These are phyloP conservation scores for Fusarium abutilonis DNA, from an alignment of 2,329 filamentous ascomycete species.

Conservation along the genomic window DNA sequence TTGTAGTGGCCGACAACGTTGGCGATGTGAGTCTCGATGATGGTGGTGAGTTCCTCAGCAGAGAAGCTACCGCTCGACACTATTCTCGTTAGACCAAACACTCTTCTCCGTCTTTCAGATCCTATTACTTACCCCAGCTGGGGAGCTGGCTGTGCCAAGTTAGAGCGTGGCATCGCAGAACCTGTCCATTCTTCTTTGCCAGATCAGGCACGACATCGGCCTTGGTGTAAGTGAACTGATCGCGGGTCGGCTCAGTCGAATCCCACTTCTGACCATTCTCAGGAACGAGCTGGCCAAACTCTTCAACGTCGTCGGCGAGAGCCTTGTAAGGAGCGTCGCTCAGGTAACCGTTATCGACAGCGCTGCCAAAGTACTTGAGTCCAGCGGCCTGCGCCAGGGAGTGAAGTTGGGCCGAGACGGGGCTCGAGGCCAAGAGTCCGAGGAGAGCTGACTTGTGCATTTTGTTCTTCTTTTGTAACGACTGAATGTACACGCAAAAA, in stretches of 20 bases:
- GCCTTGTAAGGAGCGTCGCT: conserved; percentile 64
- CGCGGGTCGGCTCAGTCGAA: conserved; percentile 65
- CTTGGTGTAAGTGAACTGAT: conserved; percentile 65
- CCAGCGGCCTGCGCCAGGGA: conserved; percentile 65
- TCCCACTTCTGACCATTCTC: conserved; percentile 74
- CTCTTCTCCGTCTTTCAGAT: neutral
- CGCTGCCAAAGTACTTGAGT: conserved; percentile 71
- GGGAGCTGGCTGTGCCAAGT: conserved; percentile 57
- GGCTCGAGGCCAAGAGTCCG: conserved; percentile 41
- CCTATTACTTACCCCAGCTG: conserved; percentile 37
- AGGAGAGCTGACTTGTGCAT: conserved; percentile 42
- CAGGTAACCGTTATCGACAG: conserved; percentile 67
- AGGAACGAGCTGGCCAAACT: conserved; percentile 73
- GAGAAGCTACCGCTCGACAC: conserved; percentile 60
- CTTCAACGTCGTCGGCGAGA: conserved; percentile 63
- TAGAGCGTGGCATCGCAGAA: conserved; percentile 71
- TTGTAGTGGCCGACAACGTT: conserved; percentile 67
- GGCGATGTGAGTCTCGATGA: conserved; percentile 65
- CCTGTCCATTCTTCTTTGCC: conserved; percentile 58
- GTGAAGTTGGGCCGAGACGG: conserved; percentile 55
- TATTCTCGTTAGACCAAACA: conserved; percentile 5
- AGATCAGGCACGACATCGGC: conserved; percentile 64
- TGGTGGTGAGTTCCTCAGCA: conserved; percentile 63
- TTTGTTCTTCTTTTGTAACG: conserved; percentile 2
- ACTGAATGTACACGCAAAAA: conserved; percentile 10